These are phyloP conservation scores for Fusarium sacchari DNA, from an alignment of 2,329 filamentous ascomycete genomes.

Conservation along the genomic window DNA sequence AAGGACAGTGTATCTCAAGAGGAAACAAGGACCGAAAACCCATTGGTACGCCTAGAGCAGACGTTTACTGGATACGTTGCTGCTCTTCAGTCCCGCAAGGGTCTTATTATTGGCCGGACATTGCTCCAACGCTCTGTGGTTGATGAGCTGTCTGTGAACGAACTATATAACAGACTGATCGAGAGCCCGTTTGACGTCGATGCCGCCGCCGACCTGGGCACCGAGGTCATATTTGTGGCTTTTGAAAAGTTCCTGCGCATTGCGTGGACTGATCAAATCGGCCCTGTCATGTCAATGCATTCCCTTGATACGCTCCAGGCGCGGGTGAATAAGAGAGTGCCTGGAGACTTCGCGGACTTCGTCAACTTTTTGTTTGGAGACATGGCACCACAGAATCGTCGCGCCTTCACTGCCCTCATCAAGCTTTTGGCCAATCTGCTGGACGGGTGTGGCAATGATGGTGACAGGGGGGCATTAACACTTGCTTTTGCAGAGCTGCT, in stretches of 20 bases:
- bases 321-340: constrained; percentile 71
- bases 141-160: constrained; percentile 85
- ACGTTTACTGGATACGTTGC: constrained; percentile 86
- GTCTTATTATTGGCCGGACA: constrained; percentile 82
- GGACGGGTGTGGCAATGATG: constrained; percentile 90
- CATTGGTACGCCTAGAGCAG: constrained; percentile 80
- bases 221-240: constrained; percentile 88
- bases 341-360: constrained; percentile 78
- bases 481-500: constrained; percentile 89
- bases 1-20: constrained; percentile 54
- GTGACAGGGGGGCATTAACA: constrained; percentile 87
- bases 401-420: constrained; percentile 85
- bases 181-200: constrained; percentile 85
- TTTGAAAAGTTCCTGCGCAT: constrained; percentile 93
- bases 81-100: constrained; percentile 84
- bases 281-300: constrained; percentile 79
- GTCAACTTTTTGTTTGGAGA: constrained; percentile 72
- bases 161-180: constrained; percentile 87
- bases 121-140: constrained; percentile 75
- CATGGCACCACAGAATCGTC: constrained; percentile 75
- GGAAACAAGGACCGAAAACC: constrained; percentile 69
- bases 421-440: constrained; percentile 88
- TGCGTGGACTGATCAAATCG: constrained; percentile 90
- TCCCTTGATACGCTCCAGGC: constrained; percentile 80
- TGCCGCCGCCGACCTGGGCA: constrained; percentile 75